A percentile compares a stretch with the other conserved stretches of the same genome.
Conservation (phyloP, 495 filamentous ascomycete species). For the Penicillium cosmopolitanum region DNA sequence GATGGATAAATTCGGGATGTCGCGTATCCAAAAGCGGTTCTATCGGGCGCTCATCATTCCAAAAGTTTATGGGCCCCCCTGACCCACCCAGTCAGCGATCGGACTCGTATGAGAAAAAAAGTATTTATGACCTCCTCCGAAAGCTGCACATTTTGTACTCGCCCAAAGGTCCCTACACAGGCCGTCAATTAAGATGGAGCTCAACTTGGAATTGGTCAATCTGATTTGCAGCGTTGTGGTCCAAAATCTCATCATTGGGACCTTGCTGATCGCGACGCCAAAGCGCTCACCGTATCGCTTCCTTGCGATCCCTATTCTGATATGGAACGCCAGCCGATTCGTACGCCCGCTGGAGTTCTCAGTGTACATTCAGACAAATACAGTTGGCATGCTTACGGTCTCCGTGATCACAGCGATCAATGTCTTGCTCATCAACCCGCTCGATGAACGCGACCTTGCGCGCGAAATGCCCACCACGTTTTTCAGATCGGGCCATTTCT, state of each 20-base stretch:
- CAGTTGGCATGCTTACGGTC: neutral
- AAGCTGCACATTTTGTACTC: neutral
- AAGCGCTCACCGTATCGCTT: slow-evolving; percentile 17
- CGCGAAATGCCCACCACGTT: slow-evolving; percentile 12
- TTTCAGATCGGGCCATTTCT: slow-evolving; percentile 7
- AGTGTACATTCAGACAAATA: neutral
- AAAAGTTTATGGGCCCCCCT: too few relatives aligned
- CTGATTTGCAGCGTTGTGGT: neutral
- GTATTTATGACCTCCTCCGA: neutral
- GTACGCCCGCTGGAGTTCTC: neutral
- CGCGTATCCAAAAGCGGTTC: too few relatives aligned
- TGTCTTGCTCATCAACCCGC: slow-evolving; percentile 21
- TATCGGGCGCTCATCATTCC: too few relatives aligned
- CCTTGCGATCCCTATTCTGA: slow-evolving; percentile 17
- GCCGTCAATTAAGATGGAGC: neutral
- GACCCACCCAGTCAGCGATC: neutral
- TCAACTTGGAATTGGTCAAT: neutral
- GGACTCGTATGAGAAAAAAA: neutral
- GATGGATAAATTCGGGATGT: too few relatives aligned
- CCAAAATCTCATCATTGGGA: slow-evolving; percentile 12
- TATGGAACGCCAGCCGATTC: slow-evolving; percentile 11
- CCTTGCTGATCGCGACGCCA: slow-evolving; percentile 12
- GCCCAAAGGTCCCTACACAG: neutral
- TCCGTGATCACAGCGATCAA: slow-evolving; percentile 9
- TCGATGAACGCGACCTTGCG: slow-evolving; percentile 15